Evolutionary conservation across 2,329 filamentous ascomycete genomes (phyloP), one percentile per base, ranked within the genome.

Genomic region (Exophiala mesophila): DNA sequence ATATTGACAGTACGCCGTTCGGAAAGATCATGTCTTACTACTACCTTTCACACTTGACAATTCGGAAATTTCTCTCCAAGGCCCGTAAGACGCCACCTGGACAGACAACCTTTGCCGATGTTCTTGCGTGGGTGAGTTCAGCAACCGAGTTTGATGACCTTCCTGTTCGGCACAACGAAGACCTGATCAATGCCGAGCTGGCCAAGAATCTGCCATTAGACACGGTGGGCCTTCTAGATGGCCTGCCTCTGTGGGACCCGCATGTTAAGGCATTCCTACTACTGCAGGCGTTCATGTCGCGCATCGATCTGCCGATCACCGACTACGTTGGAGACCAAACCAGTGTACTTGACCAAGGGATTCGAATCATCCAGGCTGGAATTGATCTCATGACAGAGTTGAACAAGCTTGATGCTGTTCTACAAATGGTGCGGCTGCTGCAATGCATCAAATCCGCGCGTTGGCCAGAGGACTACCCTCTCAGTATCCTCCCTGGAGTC

Each of bases 11-110:
- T 1, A 97, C 92, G 0, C 83, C 90, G 0, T 76, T 97, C 5
- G 92, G 92, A 57, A 96, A 95, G 70, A 97, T 98, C 59, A 96
- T 97, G 88, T 94, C 86, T 63, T 98, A 97, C 73, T 98, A 98
- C 73, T 98, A 98, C 61, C 81, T 92, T 35, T 94, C 89, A 0
- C 92, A 98, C 69, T 85, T 85, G 65, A 98, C 92, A 0, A 88
- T 98, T 57, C 85, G 92, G 1, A 82, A 88, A 57, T 77, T 98
- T 5, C 79, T 85, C 50, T 74, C 78, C 34, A 77, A 90, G 53
- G 86, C 85, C 17, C 90, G 85, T 57, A 76, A 80, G 0, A 69
- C 81, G 13, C 87, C 85, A 2, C 16, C 29, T 17, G 23, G 23
- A 26, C 7, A 6, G 7, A 38, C 54, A 4, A 79, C 76, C 1